Percentiles rank a stretch among this genome's conserved stretches.
These are phyloP conservation scores for Rhizoctonia solani DNA, from an alignment of 1,284 basidiomycete genomes.

Conservation along the genomic window DNA sequence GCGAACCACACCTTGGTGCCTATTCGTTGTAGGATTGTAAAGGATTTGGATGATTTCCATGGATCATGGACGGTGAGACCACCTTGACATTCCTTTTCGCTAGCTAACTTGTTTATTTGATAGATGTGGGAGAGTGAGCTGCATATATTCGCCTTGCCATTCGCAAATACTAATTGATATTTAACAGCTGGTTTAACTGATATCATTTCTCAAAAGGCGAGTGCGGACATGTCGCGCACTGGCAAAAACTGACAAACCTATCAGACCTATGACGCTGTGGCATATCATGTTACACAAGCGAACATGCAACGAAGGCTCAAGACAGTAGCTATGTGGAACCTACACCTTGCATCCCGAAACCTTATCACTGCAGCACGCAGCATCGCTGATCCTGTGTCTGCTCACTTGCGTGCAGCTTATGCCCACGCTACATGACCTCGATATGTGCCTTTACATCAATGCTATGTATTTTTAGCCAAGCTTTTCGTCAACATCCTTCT, in stretches of 20 bases:
- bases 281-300: conserved; percentile 85
- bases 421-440: conserved; percentile 8
- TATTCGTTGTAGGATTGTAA: conserved; percentile 83
- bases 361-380: conserved; percentile 63
- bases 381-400: conserved; percentile 59
- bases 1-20: conserved; percentile 90
- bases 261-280: conserved; percentile 86
- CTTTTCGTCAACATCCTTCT: too few relatives aligned
- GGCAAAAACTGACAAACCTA: conserved; percentile 8
- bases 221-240: conserved; percentile 20
- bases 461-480: too few relatives aligned
- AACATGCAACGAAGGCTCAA: conserved; percentile 86
- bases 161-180: conserved; percentile 8
- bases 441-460: too few relatives aligned
- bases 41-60: conserved; percentile 80
- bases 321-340: conserved; percentile 82
- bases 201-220: conserved; percentile 74
- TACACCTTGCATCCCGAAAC: conserved; percentile 72
- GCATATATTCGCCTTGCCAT: background rate
- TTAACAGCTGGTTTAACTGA: conserved; percentile 76
- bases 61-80: conserved; percentile 83
- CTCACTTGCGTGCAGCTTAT: conserved; percentile 50
- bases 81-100: background rate
- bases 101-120: conserved; percentile 41
- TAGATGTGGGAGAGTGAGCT: conserved; percentile 84